Evolutionary conservation across 768 basidiomycete species (phyloP), one percentile per base, ranked within the genome.

Genomic region (Rhizopogon vinicolor): DNA sequence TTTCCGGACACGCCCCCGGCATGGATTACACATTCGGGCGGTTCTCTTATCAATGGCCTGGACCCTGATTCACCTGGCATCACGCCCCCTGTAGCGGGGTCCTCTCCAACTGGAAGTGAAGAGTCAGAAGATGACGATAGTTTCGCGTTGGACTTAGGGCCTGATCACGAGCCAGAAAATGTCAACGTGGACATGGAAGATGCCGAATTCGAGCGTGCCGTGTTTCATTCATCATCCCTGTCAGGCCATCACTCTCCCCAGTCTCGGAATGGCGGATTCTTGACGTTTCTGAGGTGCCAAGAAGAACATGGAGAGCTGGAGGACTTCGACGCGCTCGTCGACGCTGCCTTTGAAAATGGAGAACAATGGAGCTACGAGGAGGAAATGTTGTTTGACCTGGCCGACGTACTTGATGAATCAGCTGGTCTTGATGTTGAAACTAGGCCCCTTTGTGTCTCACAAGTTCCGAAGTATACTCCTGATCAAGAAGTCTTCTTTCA

Each of bases 41-140:
- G 55, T 60, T 66, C 60, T 55, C 68, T 66, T 68, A 65, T 70
- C 63, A 29, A 49, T 13, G 45, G 52, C 54, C 44, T 35, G 37
- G 42, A 40, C 45, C 19, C 56, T 28, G 53, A 59, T 44, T 56
- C 59, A 49, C 63, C 57, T 22, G 19, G 58, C 48, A 52, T 42
- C 59, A 66, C 58, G 58, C 56, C 54, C 52, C 54, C 58, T 33
- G 41, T 51, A 12, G 57, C 57, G 50, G 22, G 52, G 7, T 43
- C 46, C 51, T 43, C 57, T 43, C 51, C 53, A 55, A 13, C 63
- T 44, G 60, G 14, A 49, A 59, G 51, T 57, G 60, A 67, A 42
- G 25, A 25, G 25, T 25, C 25, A 25, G 25, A 25, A 25, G 56
- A 41, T 40, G 41, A 49, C 40, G 59, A 40, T 18, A 42, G 44